A percentile compares a stretch with the other conserved stretches of the same genome.
Conservation (phyloP, 805 yeast genomes). For the Kazachstania bromeliacearum region DNA sequence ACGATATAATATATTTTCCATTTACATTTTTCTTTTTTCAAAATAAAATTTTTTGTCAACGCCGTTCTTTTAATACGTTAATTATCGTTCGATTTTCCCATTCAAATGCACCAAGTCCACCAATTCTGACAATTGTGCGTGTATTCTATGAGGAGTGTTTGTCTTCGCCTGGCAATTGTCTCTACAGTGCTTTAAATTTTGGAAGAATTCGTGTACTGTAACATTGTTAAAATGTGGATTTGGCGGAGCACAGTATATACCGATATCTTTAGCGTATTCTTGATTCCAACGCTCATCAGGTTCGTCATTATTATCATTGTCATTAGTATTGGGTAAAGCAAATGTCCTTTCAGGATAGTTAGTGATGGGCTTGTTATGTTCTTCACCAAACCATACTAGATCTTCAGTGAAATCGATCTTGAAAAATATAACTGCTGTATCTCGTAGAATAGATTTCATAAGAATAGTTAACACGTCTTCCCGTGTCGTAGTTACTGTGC, state of each 20-base stretch:
- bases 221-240: conserved; percentile 7
- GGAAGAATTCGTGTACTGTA: conserved; percentile 11
- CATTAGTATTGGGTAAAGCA: neutral
- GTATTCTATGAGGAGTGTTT: neutral
- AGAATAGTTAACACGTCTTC: conserved; percentile 21
- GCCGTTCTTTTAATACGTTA: too few species aligned
- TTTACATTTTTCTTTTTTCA: too few species aligned
- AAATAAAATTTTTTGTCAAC: too few species aligned
- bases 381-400: conserved; percentile 23
- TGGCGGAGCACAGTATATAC: conserved; percentile 9
- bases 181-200: conserved; percentile 10
- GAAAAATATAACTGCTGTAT: conserved; percentile 20
- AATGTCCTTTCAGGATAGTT: conserved; percentile 9
- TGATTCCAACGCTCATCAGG: conserved; percentile 6
- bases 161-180: neutral
- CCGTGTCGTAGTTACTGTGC: conserved; percentile 9
- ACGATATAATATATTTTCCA: too few species aligned
- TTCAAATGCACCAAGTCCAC: neutral
- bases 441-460: conserved; percentile 23
- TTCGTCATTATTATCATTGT: too few species aligned
- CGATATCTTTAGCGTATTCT: conserved; percentile 21
- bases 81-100: too few species aligned
- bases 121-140: too few species aligned
- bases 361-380: conserved; percentile 14
- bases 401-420: conserved; percentile 24